Conservation (phyloP, 768 basidiomycete genomes). For the Pulveroboletus frians region DNA sequence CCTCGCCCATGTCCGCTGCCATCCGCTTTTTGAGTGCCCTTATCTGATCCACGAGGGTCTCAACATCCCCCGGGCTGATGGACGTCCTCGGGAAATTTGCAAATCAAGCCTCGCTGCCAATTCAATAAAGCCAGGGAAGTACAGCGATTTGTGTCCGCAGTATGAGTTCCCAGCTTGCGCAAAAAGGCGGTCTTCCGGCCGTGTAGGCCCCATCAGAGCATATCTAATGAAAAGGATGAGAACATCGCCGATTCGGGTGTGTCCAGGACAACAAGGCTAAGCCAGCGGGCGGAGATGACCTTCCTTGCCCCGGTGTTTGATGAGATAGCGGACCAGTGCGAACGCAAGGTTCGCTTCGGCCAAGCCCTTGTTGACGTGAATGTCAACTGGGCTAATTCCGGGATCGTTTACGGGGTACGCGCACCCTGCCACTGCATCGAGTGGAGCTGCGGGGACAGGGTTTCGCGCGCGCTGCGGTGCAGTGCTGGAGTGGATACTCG, state of each 20-base stretch:
- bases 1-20: conserved; percentile 31
- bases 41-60: conserved; percentile 36
- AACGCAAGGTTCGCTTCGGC: conserved; percentile 66
- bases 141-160: conserved; percentile 44
- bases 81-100: conserved; percentile 33
- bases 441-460: conserved; percentile 65
- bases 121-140: conserved; percentile 51
- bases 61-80: conserved; percentile 28
- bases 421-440: conserved; percentile 65
- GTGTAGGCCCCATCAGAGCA: conserved; percentile 28
- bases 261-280: conserved; percentile 17
- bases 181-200: conserved; percentile 33
- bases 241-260: conserved; percentile 11
- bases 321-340: conserved; percentile 52
- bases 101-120: conserved; percentile 29
- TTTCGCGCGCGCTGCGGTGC: conserved; percentile 38
- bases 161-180: conserved; percentile 31
- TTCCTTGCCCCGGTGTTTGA: conserved; percentile 36
- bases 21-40: conserved; percentile 21
- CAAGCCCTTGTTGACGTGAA: conserved; percentile 63
- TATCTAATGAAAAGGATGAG: conserved; percentile 2
- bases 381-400: conserved; percentile 51
- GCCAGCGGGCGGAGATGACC: conserved; percentile 9
- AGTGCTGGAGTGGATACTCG: conserved; percentile 56
- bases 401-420: conserved; percentile 53